Evolutionary conservation across 257 asterid genomes (phyloP).

Genomic region (Anisodus acutangulus): DNA sequence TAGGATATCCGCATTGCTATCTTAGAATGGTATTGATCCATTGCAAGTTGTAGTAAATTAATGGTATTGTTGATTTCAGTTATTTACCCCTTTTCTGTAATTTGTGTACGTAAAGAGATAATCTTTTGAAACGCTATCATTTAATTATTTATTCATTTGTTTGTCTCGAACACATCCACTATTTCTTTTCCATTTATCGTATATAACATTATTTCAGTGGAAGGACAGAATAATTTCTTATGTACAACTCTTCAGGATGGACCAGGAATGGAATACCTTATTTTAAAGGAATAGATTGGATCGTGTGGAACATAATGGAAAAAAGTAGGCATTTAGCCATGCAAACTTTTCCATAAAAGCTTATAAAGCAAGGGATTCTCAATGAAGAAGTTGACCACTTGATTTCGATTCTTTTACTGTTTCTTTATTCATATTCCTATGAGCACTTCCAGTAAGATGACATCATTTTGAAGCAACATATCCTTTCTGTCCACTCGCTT

Average conservation of each 20-base stretch:
- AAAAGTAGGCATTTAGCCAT: not conserved
- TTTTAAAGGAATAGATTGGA: not conserved
- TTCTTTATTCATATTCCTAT: not conserved
- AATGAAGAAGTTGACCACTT: not conserved
- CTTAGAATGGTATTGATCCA: constrained; percentile 15
- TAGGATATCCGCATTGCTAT: constrained; percentile 20
- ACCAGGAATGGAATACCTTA: no score
- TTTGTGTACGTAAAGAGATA: not conserved
- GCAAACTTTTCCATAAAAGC: constrained; percentile 16
- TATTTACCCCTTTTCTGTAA: not conserved
- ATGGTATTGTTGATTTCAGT: constrained; percentile 6
- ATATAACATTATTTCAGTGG: not conserved
- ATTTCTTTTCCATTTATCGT: not conserved
- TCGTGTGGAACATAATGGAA: not conserved
- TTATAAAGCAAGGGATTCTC: not conserved
- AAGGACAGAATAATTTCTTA: no score
- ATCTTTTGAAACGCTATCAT: constrained; percentile 1
- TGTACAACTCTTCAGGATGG: not conserved
- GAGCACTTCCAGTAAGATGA: not conserved
- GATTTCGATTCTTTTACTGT: not conserved
- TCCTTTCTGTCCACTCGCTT: not conserved
- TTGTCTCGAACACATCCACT: not conserved
- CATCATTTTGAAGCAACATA: not conserved
- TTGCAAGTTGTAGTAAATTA: constrained; percentile 10
- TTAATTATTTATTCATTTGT: constrained; percentile 22